A percentile compares a stretch with the other conserved stretches of the same genome.
These are phyloP conservation scores for Trichocomaceae sp. DNA, from an alignment of 2,329 filamentous ascomycete species.

Conservation along the genomic window DNA sequence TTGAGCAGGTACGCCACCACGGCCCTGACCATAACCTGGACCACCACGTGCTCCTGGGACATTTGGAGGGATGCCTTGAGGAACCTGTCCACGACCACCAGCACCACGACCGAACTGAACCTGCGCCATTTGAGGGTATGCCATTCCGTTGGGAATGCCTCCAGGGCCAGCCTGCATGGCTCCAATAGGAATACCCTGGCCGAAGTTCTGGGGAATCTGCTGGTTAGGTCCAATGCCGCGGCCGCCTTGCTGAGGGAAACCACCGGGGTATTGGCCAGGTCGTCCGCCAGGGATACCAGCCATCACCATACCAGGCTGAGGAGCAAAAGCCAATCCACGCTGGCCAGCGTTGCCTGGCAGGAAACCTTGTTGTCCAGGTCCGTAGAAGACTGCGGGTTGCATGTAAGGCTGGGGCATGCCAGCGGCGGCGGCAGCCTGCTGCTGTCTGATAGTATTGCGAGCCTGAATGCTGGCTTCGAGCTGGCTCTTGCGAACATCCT, in stretches of 20 bases:
- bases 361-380: slow-evolving; percentile 59
- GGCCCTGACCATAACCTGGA: slow-evolving; percentile 39
- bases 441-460: slow-evolving; percentile 96
- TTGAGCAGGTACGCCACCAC: slow-evolving; percentile 38
- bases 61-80: slow-evolving; percentile 23
- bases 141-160: slow-evolving; percentile 69
- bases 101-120: slow-evolving; percentile 67
- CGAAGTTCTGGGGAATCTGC: slow-evolving; percentile 81
- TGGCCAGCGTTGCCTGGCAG: slow-evolving; percentile 50
- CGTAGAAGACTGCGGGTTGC: slow-evolving; percentile 88
- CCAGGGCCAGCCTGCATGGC: slow-evolving; percentile 55
- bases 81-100: slow-evolving; percentile 62
- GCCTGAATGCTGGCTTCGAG: slow-evolving; percentile 99
- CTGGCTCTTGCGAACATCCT: slow-evolving; percentile 99
- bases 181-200: slow-evolving; percentile 60
- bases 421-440: slow-evolving; percentile 86
- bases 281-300: slow-evolving; percentile 72
- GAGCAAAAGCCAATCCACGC: slow-evolving; percentile 57
- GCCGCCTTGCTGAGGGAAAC: slow-evolving; percentile 78
- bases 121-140: slow-evolving; percentile 71
- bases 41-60: slow-evolving; percentile 43
- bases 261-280: slow-evolving; percentile 75
- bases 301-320: slow-evolving; percentile 48
- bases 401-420: slow-evolving; percentile 79
- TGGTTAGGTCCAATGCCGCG: slow-evolving; percentile 73